Evolutionary conservation across 2,329 filamentous ascomycete genomes (phyloP).

Genomic region (Zymoseptoria brevis): DNA sequence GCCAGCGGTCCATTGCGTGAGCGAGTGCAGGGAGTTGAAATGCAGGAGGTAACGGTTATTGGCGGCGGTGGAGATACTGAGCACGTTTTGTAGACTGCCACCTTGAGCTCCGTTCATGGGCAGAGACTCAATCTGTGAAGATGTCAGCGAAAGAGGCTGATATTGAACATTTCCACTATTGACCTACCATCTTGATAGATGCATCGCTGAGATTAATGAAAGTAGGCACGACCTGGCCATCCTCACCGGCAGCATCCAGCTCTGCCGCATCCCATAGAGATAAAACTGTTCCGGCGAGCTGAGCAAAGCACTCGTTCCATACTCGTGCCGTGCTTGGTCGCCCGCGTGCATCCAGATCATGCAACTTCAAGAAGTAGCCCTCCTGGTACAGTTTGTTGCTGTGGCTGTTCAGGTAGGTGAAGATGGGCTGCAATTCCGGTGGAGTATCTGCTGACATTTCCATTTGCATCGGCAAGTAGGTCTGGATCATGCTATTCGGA

Average conservation of each 20-base stretch:
- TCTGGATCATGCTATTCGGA: conserved; percentile 77
- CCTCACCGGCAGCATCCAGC: conserved; percentile 75
- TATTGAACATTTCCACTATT: not conserved
- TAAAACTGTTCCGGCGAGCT: conserved; percentile 87
- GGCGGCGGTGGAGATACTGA: conserved; percentile 91
- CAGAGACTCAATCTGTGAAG: conserved; percentile 54
- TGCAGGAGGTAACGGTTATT: conserved; percentile 92
- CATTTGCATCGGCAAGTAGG: conserved; percentile 79
- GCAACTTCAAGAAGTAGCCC: conserved; percentile 93
- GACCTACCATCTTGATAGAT: conserved; percentile 84
- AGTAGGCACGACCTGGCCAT: conserved; percentile 77
- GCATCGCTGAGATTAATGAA: conserved; percentile 98
- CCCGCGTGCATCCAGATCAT: conserved; percentile 87
- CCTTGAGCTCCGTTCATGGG: conserved; percentile 71
- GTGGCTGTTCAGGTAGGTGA: conserved; percentile 88
- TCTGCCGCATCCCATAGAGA: conserved; percentile 94
- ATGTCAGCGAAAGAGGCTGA: not conserved
- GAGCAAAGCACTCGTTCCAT: conserved; percentile 96
- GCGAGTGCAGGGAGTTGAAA: conserved; percentile 87
- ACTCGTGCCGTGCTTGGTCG: conserved; percentile 75
- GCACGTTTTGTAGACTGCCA: conserved; percentile 82
- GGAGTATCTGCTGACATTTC: conserved; percentile 77
- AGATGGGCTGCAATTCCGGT: conserved; percentile 89
- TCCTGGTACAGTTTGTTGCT: conserved; percentile 96
- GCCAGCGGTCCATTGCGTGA: conserved; percentile 91